These are phyloP conservation scores for Cryoendolithus antarcticus DNA, from an alignment of 2,329 filamentous ascomycete genomes.

Conservation along the genomic window DNA sequence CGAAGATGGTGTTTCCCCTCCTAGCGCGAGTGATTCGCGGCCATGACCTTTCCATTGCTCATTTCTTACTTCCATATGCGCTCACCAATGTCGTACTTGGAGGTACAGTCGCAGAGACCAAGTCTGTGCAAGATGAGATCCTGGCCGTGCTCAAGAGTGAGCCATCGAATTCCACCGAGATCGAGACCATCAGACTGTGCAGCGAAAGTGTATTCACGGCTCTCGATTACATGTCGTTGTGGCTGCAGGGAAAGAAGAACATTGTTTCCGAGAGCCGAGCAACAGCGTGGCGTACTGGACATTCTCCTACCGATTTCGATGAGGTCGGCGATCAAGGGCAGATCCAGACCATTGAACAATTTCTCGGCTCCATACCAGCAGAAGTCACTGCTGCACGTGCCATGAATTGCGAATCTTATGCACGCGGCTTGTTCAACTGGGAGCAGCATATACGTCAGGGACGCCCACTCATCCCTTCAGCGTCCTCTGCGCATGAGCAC, in stretches of 20 bases:
- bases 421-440: slow-evolving; percentile 84
- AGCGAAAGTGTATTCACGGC: slow-evolving; percentile 88
- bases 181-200: slow-evolving; percentile 68
- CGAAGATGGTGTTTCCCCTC: slow-evolving; percentile 66
- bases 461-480: slow-evolving; percentile 29
- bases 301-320: slow-evolving; percentile 35
- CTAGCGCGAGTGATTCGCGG: slow-evolving; percentile 71
- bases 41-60: slow-evolving; percentile 74
- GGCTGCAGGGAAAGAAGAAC: slow-evolving; percentile 69
- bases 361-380: slow-evolving; percentile 57
- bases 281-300: slow-evolving; percentile 32
- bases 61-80: slow-evolving; percentile 80
- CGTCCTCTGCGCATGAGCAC: slow-evolving; percentile 26
- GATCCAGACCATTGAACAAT: slow-evolving; percentile 55
- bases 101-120: slow-evolving; percentile 50
- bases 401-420: slow-evolving; percentile 87
- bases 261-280: slow-evolving; percentile 27
- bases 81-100: slow-evolving; percentile 73
- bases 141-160: slow-evolving; percentile 58
- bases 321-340: slow-evolving; percentile 40
- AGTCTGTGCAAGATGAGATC: slow-evolving; percentile 60
- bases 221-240: slow-evolving; percentile 82
- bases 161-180: slow-evolving; percentile 42
- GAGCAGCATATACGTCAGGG: slow-evolving; percentile 70
- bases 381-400: slow-evolving; percentile 69